Base-by-base conservation (phyloP, 164 flowering plant species). In the Tetrastigma voinierianum region DNA sequence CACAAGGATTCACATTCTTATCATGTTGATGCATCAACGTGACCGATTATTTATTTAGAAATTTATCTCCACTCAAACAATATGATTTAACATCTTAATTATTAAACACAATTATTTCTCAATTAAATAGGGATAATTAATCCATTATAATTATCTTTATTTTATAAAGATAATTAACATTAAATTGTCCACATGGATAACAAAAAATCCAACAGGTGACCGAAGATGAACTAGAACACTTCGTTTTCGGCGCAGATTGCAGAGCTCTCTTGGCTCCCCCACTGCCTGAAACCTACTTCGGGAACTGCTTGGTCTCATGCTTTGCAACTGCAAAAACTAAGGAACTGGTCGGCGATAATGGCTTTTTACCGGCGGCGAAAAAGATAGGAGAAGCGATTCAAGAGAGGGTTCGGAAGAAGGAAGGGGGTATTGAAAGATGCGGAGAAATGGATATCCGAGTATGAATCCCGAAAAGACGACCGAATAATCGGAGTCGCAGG, bases 281-380 rank as follows among this genome's bases (percentile, higher is more conserved):
- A 2, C 9, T 83, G 1, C 86, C 91, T 0, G 46, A n/a, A 1
- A 51, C 72, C 0, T 89, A 84, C 47, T 80, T 87, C 19, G 91
- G 89, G 0, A 87, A 87, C 57, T 87, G 87, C 64, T 1, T 85
- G 8, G 62, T 60, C 0, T 3, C 13, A 2, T 60, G 72, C 16
- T 18, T 61, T 6, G 64, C 67, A 0, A 1, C 53, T 4, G 53
- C 47, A 2, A 52, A 43, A 44, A 74, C 45, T 45, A 15, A 47
- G 1, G 74, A 72, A 2, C 15, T 85, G 0, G 15, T 13, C 9
- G 76, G 76, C 13, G 65, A 75, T 13, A 65, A 78, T 25, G 85
- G 87, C 9, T 20, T 83, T 3, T 15, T 63, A 0, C 16, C 19
- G 0, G 87, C 81, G 0, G 79, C 73, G 0, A 65, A 68, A 57